A percentile compares a stretch with the other conserved stretches of the same genome.
Conservation (phyloP, 1,139 yeast species). For the Suhomyces anneliseae region DNA sequence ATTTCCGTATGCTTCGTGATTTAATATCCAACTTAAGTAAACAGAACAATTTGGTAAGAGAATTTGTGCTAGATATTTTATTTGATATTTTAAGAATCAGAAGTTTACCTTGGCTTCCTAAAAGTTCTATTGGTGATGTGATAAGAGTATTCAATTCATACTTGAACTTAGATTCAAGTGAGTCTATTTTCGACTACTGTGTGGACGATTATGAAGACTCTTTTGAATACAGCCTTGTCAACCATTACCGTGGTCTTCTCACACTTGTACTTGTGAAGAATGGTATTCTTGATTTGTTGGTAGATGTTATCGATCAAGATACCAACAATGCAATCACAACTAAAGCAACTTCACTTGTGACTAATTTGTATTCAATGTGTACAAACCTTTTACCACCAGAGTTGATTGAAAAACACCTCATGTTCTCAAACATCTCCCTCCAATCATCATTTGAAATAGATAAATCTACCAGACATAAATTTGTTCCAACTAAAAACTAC, state of each 20-base stretch:
- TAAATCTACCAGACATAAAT: slow-evolving; percentile 31
- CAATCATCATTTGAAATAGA: slow-evolving; percentile 40
- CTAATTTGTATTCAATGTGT: slow-evolving; percentile 61
- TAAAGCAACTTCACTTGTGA: slow-evolving; percentile 62
- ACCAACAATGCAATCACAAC: slow-evolving; percentile 46
- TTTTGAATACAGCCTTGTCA: slow-evolving; percentile 27
- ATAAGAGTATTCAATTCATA: slow-evolving; percentile 15
- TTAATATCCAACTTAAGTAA: slow-evolving; percentile 63
- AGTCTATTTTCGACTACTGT: slow-evolving; percentile 3
- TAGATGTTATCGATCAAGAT: slow-evolving; percentile 48
- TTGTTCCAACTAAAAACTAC: slow-evolving; percentile 28
- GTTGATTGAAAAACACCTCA: slow-evolving; percentile 16
- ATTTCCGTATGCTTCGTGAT: slow-evolving; percentile 57
- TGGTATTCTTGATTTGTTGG: slow-evolving; percentile 53
- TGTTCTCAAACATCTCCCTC: slow-evolving; percentile 12
- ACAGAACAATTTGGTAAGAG: slow-evolving; percentile 57
- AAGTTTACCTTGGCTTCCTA: slow-evolving; percentile 58
- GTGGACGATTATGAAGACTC: background rate
- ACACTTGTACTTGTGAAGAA: slow-evolving; percentile 55
- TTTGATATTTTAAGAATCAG: slow-evolving; percentile 65
- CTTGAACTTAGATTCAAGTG: background rate
- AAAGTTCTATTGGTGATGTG: slow-evolving; percentile 36
- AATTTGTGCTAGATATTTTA: slow-evolving; percentile 66
- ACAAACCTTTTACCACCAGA: slow-evolving; percentile 53
- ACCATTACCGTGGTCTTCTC: slow-evolving; percentile 66